phyloP scores from a whole-genome alignment of 2,329 filamentous ascomycete species.

The Aspergillus arachidicola region DNA sequence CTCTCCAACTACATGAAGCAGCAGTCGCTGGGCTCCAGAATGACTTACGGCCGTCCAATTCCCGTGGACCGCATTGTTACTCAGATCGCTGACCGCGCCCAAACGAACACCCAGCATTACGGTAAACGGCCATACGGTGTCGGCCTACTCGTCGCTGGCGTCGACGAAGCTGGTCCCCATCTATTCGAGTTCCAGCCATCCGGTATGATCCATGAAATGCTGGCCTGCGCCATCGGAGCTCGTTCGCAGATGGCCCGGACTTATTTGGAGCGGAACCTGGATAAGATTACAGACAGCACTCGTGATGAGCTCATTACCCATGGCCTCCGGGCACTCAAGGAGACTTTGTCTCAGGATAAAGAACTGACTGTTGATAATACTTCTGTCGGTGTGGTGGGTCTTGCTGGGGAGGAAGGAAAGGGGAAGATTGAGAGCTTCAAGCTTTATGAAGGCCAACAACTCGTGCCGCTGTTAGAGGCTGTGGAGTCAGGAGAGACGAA shows the following conservation, averaged over 20 bases:
- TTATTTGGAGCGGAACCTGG: constrained; percentile 90
- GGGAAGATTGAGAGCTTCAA: constrained; percentile 75
- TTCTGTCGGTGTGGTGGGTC: constrained; percentile 81
- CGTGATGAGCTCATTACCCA: constrained; percentile 89
- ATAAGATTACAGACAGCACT: constrained; percentile 73
- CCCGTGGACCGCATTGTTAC: constrained; percentile 85
- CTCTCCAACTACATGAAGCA: constrained; percentile 99
- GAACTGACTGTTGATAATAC: constrained; percentile 97
- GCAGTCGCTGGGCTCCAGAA: constrained; percentile 91
- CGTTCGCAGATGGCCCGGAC: constrained; percentile 97
- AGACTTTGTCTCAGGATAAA: constrained; percentile 95
- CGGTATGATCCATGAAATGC: constrained; percentile 96
- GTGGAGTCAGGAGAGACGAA: constrained; percentile 50
- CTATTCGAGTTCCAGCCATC: constrained; percentile 98
- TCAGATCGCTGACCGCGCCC: constrained; percentile 93
- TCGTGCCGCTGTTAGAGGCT: constrained; percentile 82
- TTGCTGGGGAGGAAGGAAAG: constrained; percentile 57
- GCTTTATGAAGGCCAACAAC: constrained; percentile 85
- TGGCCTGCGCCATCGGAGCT: constrained; percentile 92
- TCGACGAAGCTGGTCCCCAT: constrained; percentile 91
- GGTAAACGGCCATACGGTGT: constrained; percentile 96
- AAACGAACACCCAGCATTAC: constrained; percentile 97
- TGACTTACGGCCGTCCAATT: constrained; percentile 94
- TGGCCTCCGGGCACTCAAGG: constrained; percentile 87
- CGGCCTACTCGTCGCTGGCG: constrained; percentile 85